phyloP scores from a whole-genome alignment of 805 yeast species.

The Sugiyamaella chiloensis region DNA sequence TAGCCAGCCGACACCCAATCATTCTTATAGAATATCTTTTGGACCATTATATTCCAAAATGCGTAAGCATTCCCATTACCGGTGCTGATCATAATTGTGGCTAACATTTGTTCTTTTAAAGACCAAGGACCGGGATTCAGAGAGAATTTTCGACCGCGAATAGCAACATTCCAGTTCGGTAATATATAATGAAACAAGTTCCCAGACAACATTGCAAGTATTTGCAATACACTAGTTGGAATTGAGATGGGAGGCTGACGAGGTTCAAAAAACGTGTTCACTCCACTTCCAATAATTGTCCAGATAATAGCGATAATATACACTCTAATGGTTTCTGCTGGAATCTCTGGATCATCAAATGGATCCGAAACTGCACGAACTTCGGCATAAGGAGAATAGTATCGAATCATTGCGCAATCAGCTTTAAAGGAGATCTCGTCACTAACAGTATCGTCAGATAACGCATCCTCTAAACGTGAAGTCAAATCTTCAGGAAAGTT shows the following conservation, averaged over 20 bases:
- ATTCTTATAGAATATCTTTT: constrained; percentile 25
- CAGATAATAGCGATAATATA: constrained; percentile 39
- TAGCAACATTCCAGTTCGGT: constrained; percentile 46
- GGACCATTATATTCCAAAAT: constrained; percentile 21
- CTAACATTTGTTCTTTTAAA: constrained; percentile 61
- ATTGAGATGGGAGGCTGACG: constrained; percentile 50
- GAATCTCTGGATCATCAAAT: constrained; percentile 44
- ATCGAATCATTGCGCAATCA: constrained; percentile 41
- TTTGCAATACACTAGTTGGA: constrained; percentile 43
- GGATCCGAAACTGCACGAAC: constrained; percentile 54
- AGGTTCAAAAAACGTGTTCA: constrained; percentile 55
- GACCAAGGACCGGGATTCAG: constrained; percentile 62
- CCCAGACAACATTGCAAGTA: constrained; percentile 54
- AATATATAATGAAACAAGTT: constrained; percentile 29
- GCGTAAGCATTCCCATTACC: constrained; percentile 10
- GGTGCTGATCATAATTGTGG: constrained; percentile 36
- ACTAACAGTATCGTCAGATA: not conserved
- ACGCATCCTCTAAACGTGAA: not conserved
- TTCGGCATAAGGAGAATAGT: constrained; percentile 55
- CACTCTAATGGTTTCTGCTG: constrained; percentile 49
- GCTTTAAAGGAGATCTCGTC: constrained; percentile 26
- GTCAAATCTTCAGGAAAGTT: not conserved
- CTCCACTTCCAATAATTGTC: constrained; percentile 51
- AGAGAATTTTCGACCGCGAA: constrained; percentile 39
- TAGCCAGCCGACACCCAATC: constrained; percentile 40